Evolutionary conservation across 2,329 filamentous ascomycete species (phyloP).

Genomic region (Phyllosticta paracitricarpa): DNA sequence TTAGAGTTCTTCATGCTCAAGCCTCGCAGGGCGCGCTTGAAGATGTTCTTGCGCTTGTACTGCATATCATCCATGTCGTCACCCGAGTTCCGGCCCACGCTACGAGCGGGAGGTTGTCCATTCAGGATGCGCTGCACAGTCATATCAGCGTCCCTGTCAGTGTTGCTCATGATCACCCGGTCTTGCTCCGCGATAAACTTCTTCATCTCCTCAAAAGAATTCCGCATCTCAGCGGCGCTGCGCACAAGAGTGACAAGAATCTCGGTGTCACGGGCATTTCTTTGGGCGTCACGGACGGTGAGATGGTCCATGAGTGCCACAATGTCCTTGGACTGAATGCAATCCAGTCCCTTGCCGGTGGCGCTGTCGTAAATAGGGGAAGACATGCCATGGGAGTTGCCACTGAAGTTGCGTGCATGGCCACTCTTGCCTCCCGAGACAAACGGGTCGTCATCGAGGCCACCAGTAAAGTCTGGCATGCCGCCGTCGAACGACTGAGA

Average conservation of each 20-base stretch:
- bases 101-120: constrained; percentile 52
- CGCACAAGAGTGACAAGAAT: constrained; percentile 90
- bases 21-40: constrained; percentile 85
- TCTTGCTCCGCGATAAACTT: constrained; percentile 84
- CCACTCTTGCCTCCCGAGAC: constrained; percentile 38
- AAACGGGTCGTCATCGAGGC: constrained; percentile 53
- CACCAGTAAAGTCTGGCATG: constrained; percentile 42
- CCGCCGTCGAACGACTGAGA: constrained; percentile 45
- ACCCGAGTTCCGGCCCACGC: constrained; percentile 30
- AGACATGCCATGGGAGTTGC: constrained; percentile 82
- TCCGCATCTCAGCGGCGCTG: constrained; percentile 92
- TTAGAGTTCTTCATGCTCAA: constrained; percentile 79
- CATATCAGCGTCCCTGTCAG: constrained; percentile 80
- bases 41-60: constrained; percentile 84
- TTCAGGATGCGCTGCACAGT: constrained; percentile 73
- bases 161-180: constrained; percentile 74
- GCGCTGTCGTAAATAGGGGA: constrained; percentile 86
- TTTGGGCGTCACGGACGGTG: constrained; percentile 91
- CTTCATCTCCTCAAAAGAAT: constrained; percentile 92
- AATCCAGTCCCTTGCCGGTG: constrained; percentile 77
- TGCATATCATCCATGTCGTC: constrained; percentile 49
- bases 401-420: constrained; percentile 63
- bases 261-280: constrained; percentile 91
- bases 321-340: constrained; percentile 93
- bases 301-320: constrained; percentile 97